Conservation (phyloP, 179 eudicot genomes). For the Heliamphora pulchella region DNA sequence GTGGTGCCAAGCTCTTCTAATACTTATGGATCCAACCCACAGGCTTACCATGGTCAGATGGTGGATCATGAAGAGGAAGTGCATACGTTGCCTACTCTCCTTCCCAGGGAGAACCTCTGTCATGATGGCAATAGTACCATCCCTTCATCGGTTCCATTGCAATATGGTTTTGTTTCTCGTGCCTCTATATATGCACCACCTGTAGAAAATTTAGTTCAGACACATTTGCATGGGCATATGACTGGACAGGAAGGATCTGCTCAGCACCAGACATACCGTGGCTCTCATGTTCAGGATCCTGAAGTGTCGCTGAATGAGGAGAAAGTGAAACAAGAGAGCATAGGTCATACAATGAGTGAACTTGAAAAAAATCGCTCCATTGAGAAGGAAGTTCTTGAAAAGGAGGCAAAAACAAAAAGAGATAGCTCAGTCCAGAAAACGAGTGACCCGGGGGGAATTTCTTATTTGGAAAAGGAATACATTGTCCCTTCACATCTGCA, state of each 20-base stretch:
- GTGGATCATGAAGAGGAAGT: constrained; percentile 8
- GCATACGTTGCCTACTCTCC: constrained; percentile 13
- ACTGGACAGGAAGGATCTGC: constrained; percentile 24
- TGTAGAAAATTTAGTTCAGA: constrained; percentile 27
- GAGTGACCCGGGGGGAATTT: constrained; percentile 12
- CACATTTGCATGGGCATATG: constrained; percentile 23
- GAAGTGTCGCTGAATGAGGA: constrained; percentile 17
- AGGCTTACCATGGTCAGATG: constrained; percentile 15
- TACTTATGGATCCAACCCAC: constrained; percentile 13
- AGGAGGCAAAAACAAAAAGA: constrained; percentile 25
- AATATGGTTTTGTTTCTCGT: constrained; percentile 28
- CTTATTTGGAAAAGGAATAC: constrained; percentile 16
- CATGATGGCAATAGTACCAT: constrained; percentile 14
- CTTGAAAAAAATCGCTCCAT: constrained; percentile 18
- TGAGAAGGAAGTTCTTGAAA: constrained; percentile 17
- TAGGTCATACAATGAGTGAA: constrained; percentile 17
- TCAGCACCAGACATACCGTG: constrained; percentile 25
- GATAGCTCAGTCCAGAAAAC: constrained; percentile 21
- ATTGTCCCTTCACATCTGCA: constrained; percentile 22
- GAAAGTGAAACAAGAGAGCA: constrained; percentile 17
- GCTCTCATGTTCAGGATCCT: constrained; percentile 15
- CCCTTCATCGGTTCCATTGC: constrained; percentile 18
- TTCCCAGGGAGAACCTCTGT: constrained; percentile 11
- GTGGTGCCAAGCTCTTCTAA: constrained; percentile 2
- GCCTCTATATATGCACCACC: constrained; percentile 22